A percentile compares a stretch with the other conserved stretches of the same genome.
These are phyloP conservation scores for Meyerozyma sp. DNA, from an alignment of 1,139 yeast species.

Conservation along the genomic window DNA sequence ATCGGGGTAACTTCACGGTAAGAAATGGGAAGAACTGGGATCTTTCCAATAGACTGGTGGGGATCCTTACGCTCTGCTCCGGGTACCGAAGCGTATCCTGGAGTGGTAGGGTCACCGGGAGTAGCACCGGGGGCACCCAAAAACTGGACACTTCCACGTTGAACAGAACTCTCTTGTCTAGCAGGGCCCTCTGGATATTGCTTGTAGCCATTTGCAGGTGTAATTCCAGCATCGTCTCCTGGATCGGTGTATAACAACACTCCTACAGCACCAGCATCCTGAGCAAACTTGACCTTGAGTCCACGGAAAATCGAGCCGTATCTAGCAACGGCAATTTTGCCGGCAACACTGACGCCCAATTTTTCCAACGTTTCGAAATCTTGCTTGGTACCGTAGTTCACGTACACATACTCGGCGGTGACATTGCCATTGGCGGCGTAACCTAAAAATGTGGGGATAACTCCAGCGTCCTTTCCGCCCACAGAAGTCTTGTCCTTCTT, in stretches of 20 bases:
- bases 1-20: constrained; percentile 44
- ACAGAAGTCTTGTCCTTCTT: constrained; percentile 9
- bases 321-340: constrained; percentile 53
- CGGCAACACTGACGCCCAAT: constrained; percentile 44
- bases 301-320: constrained; percentile 63
- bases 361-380: constrained; percentile 45
- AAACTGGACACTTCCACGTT: constrained; percentile 77
- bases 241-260: constrained; percentile 63
- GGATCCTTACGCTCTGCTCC: constrained; percentile 43
- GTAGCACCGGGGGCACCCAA: constrained; percentile 51
- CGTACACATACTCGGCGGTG: constrained; percentile 53
- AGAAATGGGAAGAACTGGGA: constrained; percentile 43
- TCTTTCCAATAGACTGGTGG: constrained; percentile 36
- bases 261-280: constrained; percentile 56
- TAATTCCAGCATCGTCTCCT: constrained; percentile 52
- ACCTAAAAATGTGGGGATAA: constrained; percentile 58
- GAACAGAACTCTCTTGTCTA: constrained; percentile 49
- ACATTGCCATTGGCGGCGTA: constrained; percentile 68
- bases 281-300: constrained; percentile 62
- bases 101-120: constrained; percentile 92
- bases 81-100: constrained; percentile 69
- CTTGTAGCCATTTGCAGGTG: constrained; percentile 45
- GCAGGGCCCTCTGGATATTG: constrained; percentile 68
- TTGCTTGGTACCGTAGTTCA: constrained; percentile 53
- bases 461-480: constrained; percentile 4